Conservation (phyloP, 2,329 filamentous ascomycete species). For the Monilinia fructicola region DNA sequence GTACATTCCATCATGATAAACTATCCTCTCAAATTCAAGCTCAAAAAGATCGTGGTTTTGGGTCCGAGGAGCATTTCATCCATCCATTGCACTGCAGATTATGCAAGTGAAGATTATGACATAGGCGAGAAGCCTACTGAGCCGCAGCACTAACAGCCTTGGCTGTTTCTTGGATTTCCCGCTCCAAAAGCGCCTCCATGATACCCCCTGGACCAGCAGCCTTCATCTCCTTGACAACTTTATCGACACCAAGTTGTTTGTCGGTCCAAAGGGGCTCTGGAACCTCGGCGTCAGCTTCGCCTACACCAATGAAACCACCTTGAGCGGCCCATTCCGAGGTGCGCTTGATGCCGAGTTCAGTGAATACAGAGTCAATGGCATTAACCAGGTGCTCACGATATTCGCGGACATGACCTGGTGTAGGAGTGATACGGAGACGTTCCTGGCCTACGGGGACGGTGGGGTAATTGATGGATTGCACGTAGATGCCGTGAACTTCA, state of each 20-base stretch:
- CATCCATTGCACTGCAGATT: neutral
- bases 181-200: slow-evolving; percentile 60
- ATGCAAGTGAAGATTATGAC: neutral
- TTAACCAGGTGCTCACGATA: slow-evolving; percentile 83
- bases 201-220: slow-evolving; percentile 48
- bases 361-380: slow-evolving; percentile 86
- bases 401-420: slow-evolving; percentile 82
- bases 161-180: slow-evolving; percentile 46
- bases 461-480: slow-evolving; percentile 98
- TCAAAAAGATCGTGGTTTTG: slow-evolving; percentile 41
- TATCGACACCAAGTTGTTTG: slow-evolving; percentile 75
- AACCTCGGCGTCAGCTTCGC: slow-evolving; percentile 61
- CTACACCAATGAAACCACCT: slow-evolving; percentile 93
- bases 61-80: slow-evolving; percentile 40
- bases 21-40: slow-evolving; percentile 24
- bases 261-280: slow-evolving; percentile 87
- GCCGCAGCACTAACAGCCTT: slow-evolving; percentile 41
- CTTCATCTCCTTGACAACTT: slow-evolving; percentile 62
- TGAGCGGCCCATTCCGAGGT: slow-evolving; percentile 88
- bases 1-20: slow-evolving; percentile 5
- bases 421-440: slow-evolving; percentile 91
- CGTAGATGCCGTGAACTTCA: slow-evolving; percentile 88
- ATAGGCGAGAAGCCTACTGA: neutral
- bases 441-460: slow-evolving; percentile 98
- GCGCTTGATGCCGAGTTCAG: slow-evolving; percentile 82